phyloP scores from a whole-genome alignment of 2,329 filamentous ascomycete genomes.

The Colletotrichum euphorbiae region DNA sequence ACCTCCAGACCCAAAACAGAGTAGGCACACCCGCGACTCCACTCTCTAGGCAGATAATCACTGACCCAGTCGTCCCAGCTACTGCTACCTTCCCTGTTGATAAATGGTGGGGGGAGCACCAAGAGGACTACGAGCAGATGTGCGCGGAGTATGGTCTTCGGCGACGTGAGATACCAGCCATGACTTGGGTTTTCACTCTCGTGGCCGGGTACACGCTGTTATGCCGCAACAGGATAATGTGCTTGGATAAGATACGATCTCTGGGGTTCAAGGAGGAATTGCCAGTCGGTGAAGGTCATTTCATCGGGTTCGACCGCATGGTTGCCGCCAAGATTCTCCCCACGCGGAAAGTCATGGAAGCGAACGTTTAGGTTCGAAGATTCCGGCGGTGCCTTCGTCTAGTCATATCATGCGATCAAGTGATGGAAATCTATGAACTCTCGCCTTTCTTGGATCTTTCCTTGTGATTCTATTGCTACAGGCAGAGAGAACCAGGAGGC shows the following conservation, averaged over 20 bases:
- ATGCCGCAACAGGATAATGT: conserved; percentile 14
- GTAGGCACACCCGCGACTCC: not conserved
- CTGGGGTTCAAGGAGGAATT: conserved; percentile 23
- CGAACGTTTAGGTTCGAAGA: not conserved
- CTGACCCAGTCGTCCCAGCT: not conserved
- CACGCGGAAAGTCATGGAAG: conserved; percentile 1
- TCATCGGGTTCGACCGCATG: conserved; percentile 13
- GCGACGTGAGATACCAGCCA: conserved; percentile 3
- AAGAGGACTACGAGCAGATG: not conserved
- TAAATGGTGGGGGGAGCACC: not conserved
- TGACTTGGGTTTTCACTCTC: conserved; percentile 23
- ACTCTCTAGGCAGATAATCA: too few relatives aligned
- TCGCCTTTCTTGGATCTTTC: too few relatives aligned
- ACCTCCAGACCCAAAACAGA: not conserved
- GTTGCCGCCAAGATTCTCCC: conserved; percentile 6
- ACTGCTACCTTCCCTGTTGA: not conserved
- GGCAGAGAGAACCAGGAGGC: too few relatives aligned
- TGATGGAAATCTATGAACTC: too few relatives aligned
- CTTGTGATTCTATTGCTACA: too few relatives aligned
- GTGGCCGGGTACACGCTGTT: conserved; percentile 5
- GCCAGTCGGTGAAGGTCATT: conserved; percentile 4
- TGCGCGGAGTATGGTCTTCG: conserved; percentile 27
- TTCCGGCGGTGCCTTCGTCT: not conserved
- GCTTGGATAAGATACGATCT: conserved; percentile 28
- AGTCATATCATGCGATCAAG: too few relatives aligned